Conservation (phyloP, 306 rosid genomes). For the Castanea mollissima region DNA sequence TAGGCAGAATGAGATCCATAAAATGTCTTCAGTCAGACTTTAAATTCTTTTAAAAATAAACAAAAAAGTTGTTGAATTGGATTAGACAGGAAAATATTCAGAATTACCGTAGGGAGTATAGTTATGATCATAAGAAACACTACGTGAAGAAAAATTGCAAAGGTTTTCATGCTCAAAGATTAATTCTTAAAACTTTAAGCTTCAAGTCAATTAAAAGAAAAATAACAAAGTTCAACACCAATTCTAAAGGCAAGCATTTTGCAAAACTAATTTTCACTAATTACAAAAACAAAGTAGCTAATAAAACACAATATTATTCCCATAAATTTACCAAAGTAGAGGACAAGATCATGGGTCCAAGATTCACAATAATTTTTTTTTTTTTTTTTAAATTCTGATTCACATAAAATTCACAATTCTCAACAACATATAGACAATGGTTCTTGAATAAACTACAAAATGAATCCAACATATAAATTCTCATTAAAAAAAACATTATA, state of each 20-base stretch:
- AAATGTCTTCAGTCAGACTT: background rate
- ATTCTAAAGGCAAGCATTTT: too few species aligned
- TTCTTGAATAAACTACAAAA: background rate
- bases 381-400: background rate
- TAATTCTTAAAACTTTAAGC: background rate
- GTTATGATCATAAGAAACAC: background rate
- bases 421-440: too few species aligned
- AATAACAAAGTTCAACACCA: too few species aligned
- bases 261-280: background rate
- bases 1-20: slow-evolving; percentile 21
- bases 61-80: background rate
- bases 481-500: background rate
- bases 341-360: background rate
- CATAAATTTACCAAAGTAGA: background rate
- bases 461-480: background rate
- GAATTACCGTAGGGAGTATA: background rate
- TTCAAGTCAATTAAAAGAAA: background rate
- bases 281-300: background rate
- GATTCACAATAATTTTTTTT: too few species aligned
- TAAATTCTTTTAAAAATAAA: background rate
- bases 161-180: background rate
- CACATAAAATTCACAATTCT: background rate
- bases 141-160: background rate
- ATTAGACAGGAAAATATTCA: background rate
- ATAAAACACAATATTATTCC: background rate